These are phyloP conservation scores for Cercospora zeina DNA, from an alignment of 2,329 filamentous ascomycete species.

Conservation along the genomic window DNA sequence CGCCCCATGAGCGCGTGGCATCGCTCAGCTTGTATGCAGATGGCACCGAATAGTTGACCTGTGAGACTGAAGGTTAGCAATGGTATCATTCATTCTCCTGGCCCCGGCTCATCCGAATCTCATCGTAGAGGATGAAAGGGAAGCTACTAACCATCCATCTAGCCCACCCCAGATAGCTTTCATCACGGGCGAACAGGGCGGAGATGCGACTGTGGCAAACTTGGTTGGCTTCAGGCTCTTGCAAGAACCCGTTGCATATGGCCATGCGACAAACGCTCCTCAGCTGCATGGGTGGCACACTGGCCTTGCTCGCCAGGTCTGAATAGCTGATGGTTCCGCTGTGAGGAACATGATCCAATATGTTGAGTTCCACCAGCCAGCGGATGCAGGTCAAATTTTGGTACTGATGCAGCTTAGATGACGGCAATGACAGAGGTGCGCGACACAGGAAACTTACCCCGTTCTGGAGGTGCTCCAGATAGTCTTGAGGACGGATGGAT, in stretches of 20 bases:
- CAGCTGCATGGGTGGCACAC: constrained; percentile 25
- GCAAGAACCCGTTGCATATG: constrained; percentile 24
- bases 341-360: constrained; percentile 25
- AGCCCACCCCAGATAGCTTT: constrained; percentile 27
- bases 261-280: constrained; percentile 32
- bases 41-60: constrained; percentile 29
- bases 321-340: constrained; percentile 18
- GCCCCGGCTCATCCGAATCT: not conserved
- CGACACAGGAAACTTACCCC: constrained; percentile 17
- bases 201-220: constrained; percentile 26
- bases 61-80: not conserved
- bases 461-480: constrained; percentile 26
- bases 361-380: constrained; percentile 28
- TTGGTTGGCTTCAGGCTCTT: constrained; percentile 24
- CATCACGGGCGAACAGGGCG: constrained; percentile 23
- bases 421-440: not conserved
- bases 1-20: constrained; percentile 30
- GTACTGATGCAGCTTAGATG: constrained; percentile 21
- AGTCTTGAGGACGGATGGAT: constrained; percentile 26
- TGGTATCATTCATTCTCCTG: not conserved
- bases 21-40: constrained; percentile 26
- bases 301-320: constrained; percentile 17
- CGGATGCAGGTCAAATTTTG: constrained; percentile 28
- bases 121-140: not conserved
- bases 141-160: constrained; percentile 14